These are phyloP conservation scores for Barnettozyma wickerhamii DNA, from an alignment of 805 yeast genomes.

Conservation along the genomic window DNA sequence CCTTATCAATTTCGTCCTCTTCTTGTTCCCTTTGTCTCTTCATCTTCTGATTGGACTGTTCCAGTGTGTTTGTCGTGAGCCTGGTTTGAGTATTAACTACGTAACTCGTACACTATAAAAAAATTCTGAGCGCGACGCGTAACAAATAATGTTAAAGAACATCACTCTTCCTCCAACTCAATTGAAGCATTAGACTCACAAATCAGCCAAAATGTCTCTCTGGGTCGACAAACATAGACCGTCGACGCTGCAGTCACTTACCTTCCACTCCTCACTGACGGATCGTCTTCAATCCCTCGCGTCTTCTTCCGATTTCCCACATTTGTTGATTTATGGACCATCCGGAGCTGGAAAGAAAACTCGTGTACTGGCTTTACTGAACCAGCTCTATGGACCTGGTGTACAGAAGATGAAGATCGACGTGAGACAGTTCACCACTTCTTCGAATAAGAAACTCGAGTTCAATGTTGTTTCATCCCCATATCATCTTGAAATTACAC, in stretches of 20 bases:
- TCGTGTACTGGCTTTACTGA: constrained; percentile 73
- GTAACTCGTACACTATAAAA: background rate
- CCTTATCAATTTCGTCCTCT: too few relatives aligned
- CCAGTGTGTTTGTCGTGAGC: too few relatives aligned
- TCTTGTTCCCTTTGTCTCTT: constrained; percentile 1
- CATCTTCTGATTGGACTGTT: background rate
- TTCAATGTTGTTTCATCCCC: constrained; percentile 91
- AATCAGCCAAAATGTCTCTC: constrained; percentile 64
- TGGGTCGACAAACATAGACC: constrained; percentile 98
- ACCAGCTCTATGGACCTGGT: constrained; percentile 77
- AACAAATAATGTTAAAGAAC: background rate
- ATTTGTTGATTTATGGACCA: constrained; percentile 88
- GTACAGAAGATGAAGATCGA: constrained; percentile 87
- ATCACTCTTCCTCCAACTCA: background rate
- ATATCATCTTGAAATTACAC: constrained; percentile 90
- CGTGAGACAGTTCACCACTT: constrained; percentile 75
- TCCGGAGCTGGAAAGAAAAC: constrained; percentile 98
- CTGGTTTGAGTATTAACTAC: too few relatives aligned
- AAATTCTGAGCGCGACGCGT: background rate
- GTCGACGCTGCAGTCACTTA: constrained; percentile 52
- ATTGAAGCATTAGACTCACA: too few relatives aligned
- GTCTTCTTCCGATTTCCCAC: constrained; percentile 85
- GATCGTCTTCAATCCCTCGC: constrained; percentile 58
- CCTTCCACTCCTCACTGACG: constrained; percentile 66
- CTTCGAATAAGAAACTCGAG: constrained; percentile 74